Base-by-base conservation (phyloP, 495 filamentous ascomycete genomes). In the Saxispiralis lemnorum region DNA sequence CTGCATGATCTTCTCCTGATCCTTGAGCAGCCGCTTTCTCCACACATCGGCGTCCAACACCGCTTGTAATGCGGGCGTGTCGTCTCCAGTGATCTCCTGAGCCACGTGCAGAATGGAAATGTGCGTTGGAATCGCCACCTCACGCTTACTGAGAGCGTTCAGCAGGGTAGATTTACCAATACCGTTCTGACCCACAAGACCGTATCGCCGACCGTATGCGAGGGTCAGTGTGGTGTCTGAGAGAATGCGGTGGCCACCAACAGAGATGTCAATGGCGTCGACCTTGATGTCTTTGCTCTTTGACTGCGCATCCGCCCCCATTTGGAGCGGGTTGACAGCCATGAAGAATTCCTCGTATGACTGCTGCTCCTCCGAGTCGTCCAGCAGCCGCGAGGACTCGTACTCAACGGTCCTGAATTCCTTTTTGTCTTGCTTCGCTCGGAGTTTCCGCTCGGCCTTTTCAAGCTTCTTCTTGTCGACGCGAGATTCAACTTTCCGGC, bases 261-360 rank as follows among this genome's bases (percentile, higher is more conserved):
- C 94, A 34, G 85, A 75, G 38, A 96, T 79, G 66, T 99, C 89
- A 55, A 93, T 79, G 47, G 83, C 80, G 54, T 99, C 89, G 48
- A 99, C 66, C 67, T 96, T 99, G 67, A 99, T 92, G 60, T 99
- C 89, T 69, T 99, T 99, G 60, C 87, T 94, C 78, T 96, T 96
- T 44, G 75, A 52, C 63, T 42, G 71, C 61, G 49, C 62, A 42
- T 67, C 65, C n/a, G 73, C 63, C 35, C 84, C 87, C 48, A 96
- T 52, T 54, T 94, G 89, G 34, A 99, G 68, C 33, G 89, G 89
- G 59, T 99, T 99, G 66, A 99, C 89, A 33, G 81, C 75, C 89
- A 99, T 96, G 69, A 86, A 99, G 66, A 99, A 96, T 57, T 99
- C 92, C 59, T 99, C 89, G 60, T 99, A 99, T 3, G 83, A 83